Evolutionary conservation across 495 filamentous ascomycete genomes (phyloP), one percentile per base, ranked within the genome.

Genomic region (Hyaloscypha finlandica): DNA sequence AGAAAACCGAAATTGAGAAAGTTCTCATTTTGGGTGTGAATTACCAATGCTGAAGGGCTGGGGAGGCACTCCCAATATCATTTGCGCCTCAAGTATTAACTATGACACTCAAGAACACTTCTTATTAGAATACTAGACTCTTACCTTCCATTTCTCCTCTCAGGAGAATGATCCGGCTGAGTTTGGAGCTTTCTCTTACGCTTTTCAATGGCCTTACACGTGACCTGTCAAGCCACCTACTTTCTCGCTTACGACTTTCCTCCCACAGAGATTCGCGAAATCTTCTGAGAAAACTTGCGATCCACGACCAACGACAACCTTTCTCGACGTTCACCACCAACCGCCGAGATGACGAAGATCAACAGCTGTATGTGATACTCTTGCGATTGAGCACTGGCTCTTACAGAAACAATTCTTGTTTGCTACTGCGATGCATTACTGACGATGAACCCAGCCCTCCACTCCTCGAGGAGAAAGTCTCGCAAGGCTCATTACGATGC

Each of bases 401-500:
- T 60, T 14, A 9, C 2, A 52, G 20, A 61, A n/a, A 42, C 57
- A 55, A 33, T 59, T 59, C 14, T 20, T 3, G 0, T 20, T 2
- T 37, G 12, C 56, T 37, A 8, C 33, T 22, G 20, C 5, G 53
- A 25, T 45, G 70, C 73, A 69, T 71, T 67, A 53, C 59, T 65
- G 30, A 57, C 61, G 16, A 52, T 60, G 16, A 64, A 54, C 67
- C 11, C 20, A 92, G 90, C 81, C 61, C 77, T 93, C 77, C 81
- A 87, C 81, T 92, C 90, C 81, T 96, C 92, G 76, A 89, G 95
- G 82, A 87, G 94, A 80, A 99, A 99, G 90, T 92, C 91, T 79
- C 92, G 95, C 83, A 96, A 96, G 87, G 92, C 91, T 71, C 94
- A 99, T 86, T 98, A 96, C 89, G 81, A 80, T 69, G 95, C 95